phyloP scores from a whole-genome alignment of 2,329 filamentous ascomycete species.

The Fusarium sulawesiense region DNA sequence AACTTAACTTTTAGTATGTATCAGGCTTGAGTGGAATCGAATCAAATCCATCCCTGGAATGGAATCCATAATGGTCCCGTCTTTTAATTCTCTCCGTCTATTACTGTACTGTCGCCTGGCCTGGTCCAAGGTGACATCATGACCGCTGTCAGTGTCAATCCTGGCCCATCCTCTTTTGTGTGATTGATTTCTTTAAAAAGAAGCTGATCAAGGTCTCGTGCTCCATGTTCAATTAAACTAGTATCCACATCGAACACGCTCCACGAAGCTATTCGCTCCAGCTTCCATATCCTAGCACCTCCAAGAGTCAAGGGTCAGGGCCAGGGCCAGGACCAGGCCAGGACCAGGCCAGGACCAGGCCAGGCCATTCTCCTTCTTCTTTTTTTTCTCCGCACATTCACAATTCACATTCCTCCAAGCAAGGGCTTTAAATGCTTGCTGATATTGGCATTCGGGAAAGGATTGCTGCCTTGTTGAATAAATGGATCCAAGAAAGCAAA shows the following conservation, averaged over 20 bases:
- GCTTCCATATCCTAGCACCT: slow-evolving; percentile 9
- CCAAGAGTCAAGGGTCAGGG: background rate
- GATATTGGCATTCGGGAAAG: slow-evolving; percentile 4
- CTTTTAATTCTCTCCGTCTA: background rate
- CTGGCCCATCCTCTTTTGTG: background rate
- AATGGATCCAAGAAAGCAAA: background rate
- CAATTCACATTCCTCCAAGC: slow-evolving; percentile 1
- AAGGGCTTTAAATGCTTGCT: slow-evolving; percentile 21
- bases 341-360: background rate
- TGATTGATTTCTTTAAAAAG: slow-evolving; percentile 24
- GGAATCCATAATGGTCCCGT: background rate
- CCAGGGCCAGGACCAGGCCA: background rate
- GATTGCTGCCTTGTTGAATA: slow-evolving; percentile 9
- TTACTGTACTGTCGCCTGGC: background rate
- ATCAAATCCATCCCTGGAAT: slow-evolving; percentile 2
- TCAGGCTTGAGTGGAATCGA: slow-evolving; percentile 3
- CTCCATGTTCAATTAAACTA: slow-evolving; percentile 35
- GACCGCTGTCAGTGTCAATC: slow-evolving; percentile 4
- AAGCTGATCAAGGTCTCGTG: slow-evolving; percentile 20
- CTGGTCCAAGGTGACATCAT: slow-evolving; percentile 29
- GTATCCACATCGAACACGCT: slow-evolving; percentile 42
- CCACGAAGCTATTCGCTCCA: slow-evolving; percentile 29
- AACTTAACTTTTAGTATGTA: slow-evolving; percentile 14
- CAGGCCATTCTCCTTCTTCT: background rate
- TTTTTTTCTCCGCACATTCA: slow-evolving; percentile 10